Conservation (phyloP, 257 asterid species). For the Scutellaria galericulata region DNA sequence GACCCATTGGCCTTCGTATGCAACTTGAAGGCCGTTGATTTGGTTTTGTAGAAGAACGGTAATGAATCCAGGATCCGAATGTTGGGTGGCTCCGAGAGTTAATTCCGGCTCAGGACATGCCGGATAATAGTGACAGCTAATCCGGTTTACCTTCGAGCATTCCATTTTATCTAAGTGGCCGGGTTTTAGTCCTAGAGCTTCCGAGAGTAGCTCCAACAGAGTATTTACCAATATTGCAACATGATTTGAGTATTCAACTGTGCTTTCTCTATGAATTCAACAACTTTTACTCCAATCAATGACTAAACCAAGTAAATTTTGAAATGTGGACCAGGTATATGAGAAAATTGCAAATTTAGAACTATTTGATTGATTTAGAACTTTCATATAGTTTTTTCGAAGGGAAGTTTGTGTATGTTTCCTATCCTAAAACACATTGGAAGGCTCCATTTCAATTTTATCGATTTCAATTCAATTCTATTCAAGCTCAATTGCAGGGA, state of each 20-base stretch:
- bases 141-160: conserved; percentile 34
- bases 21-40: conserved; percentile 42
- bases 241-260: conserved; percentile 34
- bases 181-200: conserved; percentile 34
- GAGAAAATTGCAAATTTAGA: too few species aligned
- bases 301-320: too few species aligned
- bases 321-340: too few species aligned
- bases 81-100: conserved; percentile 39
- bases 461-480: too few species aligned
- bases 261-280: conserved; percentile 24
- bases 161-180: conserved; percentile 38
- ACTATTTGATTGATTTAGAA: too few species aligned
- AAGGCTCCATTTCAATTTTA: too few species aligned
- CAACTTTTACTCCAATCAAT: too few species aligned
- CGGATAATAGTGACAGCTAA: conserved; percentile 44
- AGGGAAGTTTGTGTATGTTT: too few species aligned
- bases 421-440: too few species aligned
- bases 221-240: neutral
- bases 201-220: conserved; percentile 21
- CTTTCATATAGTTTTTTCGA: too few species aligned
- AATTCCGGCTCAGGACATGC: conserved; percentile 52
- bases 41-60: conserved; percentile 46
- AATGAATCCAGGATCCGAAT: conserved; percentile 45
- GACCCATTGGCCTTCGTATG: conserved; percentile 40
- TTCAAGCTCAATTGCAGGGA: too few species aligned